phyloP scores from a whole-genome alignment of 345 rosid genomes.

The Citrus australasica region DNA sequence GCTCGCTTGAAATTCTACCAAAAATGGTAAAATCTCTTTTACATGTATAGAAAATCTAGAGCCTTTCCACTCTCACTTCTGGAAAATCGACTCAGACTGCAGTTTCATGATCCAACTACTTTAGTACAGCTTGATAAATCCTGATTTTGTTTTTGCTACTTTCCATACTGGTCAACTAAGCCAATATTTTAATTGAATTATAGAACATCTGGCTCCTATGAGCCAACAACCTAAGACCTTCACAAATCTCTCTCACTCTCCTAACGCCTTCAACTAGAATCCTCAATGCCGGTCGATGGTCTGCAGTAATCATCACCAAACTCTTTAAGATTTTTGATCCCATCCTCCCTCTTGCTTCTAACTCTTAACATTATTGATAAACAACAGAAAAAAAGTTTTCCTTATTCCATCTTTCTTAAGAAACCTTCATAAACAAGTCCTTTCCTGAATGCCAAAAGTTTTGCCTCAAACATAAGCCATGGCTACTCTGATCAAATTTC shows the following conservation, averaged over 20 bases:
- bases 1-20: background rate
- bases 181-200: background rate
- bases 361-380: background rate
- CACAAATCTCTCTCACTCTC: background rate
- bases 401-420: background rate
- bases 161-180: background rate
- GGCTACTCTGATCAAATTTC: background rate
- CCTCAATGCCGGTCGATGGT: background rate
- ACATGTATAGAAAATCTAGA: background rate
- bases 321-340: background rate
- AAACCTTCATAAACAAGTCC: background rate
- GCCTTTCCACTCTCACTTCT: background rate
- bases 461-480: background rate
- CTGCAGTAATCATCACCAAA: background rate
- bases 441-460: background rate
- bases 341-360: background rate
- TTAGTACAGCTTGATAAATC: background rate
- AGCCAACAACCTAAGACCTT: background rate
- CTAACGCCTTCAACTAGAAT: background rate
- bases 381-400: background rate
- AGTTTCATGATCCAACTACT: background rate
- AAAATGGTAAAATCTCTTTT: background rate
- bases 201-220: background rate
- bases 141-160: background rate
- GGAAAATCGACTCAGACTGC: background rate